These are phyloP conservation scores for Alopecurus myosuroides DNA, from an alignment of 176 grass and related monocot species.

Conservation along the genomic window DNA sequence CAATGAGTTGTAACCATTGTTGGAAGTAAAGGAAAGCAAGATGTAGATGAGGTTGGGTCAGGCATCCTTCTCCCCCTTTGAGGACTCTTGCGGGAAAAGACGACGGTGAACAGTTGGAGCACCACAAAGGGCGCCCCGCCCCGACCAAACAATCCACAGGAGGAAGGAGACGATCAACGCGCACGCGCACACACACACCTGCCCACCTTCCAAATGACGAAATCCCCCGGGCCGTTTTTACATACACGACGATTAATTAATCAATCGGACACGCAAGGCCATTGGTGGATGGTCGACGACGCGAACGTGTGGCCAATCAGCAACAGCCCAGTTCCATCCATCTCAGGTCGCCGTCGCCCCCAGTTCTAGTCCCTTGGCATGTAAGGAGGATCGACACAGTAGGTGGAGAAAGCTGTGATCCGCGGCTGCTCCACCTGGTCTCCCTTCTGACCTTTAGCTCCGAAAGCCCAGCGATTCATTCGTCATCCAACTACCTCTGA, in stretches of 20 bases:
- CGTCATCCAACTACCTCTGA: conserved; percentile 37
- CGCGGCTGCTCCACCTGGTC: conserved; percentile 21
- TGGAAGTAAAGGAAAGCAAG: conserved; percentile 20
- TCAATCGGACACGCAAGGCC: background rate
- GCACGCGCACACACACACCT: background rate
- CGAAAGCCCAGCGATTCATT: conserved; percentile 11
- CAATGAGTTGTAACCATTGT: background rate
- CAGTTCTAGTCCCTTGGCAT: conserved; percentile 41
- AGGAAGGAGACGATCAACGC: background rate
- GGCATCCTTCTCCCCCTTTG: conserved; percentile 52
- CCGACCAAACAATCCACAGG: conserved; percentile 27
- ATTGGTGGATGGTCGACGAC: background rate
- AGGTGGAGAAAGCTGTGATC: conserved; percentile 27
- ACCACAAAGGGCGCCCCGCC: no score
- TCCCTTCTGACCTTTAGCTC: conserved; percentile 32
- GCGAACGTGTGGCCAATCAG: conserved; percentile 27
- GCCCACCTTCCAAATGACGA: conserved; percentile 27
- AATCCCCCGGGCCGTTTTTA: background rate
- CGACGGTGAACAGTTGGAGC: conserved; percentile 6
- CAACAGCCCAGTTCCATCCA: background rate
- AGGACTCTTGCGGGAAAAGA: conserved; percentile 1
- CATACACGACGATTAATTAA: background rate
- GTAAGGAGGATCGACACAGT: conserved; percentile 32
- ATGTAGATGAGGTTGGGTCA: conserved; percentile 41
- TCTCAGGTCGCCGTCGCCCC: conserved; percentile 29